Evolutionary conservation across 2,329 filamentous ascomycete species (phyloP), one percentile per base, ranked within the genome.

Genomic region (Diaporthe sp.): DNA sequence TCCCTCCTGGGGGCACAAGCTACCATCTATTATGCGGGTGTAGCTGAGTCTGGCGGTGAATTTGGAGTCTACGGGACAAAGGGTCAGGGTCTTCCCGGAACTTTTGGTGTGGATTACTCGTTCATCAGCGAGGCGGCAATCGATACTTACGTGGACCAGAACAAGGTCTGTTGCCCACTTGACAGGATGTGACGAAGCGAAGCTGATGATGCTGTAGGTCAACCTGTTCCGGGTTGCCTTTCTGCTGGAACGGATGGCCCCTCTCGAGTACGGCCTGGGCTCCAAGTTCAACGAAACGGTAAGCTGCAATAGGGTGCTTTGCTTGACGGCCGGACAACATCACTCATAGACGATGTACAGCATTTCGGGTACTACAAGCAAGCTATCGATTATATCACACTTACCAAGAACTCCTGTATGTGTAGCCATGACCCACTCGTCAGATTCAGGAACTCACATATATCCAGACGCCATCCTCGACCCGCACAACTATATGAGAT

Each of bases 401-500:
- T 84, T 44, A 87, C 83, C 20, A 87, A 87, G 77, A 85, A 84
- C 0, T 83, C 84, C 0, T 85, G 80, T 82, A 68, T 12, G 78
- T 77, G 8, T 28, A 39, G 8, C 13, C 31, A 15, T 8, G 44
- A 28, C 58, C 49, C 44, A 47, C 25, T n/a, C 53, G 4, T 44
- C 39, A 10, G 12, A 15, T 17, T 4, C 31, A 34, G 47, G 22
- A 53, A 25, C 61, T 74, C 47, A 68, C 28, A 5, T 7, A n/a
- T 28, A 34, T 17, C 2, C 42, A 80, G 83, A 89, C 77, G 84
- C 83, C 13, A 87, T 89, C 75, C 80, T 90, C 3, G 87, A 89
- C 78, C 87, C 87, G 3, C 88, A 89, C 81, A 89, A 88, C 79
- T 88, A 89, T 79, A 89, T 89, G 88, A 84, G 87, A 5, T 90